Percentiles rank a stretch among this genome's conserved stretches.
These are phyloP conservation scores for Eucalyptus erythrocorys DNA, from an alignment of 345 rosid genomes.

Conservation along the genomic window DNA sequence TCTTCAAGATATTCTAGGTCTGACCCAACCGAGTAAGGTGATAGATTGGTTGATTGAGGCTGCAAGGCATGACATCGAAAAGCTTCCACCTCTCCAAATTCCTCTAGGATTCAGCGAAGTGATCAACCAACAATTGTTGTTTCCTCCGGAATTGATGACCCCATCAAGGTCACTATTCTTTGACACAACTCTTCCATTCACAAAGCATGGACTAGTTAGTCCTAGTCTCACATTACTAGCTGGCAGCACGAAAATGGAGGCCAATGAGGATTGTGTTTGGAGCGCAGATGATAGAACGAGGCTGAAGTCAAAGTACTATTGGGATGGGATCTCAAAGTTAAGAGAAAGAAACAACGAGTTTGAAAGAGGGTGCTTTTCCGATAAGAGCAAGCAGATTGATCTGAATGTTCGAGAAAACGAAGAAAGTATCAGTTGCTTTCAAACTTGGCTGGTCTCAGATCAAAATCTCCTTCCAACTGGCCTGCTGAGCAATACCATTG, in stretches of 20 bases:
- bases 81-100: conserved; percentile 11
- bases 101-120: not conserved
- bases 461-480: not conserved
- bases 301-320: not conserved
- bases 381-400: not conserved
- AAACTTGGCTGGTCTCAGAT: not conserved
- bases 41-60: conserved; percentile 6
- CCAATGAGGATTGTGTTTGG: not conserved
- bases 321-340: not conserved
- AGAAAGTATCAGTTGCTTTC: not conserved
- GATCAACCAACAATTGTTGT: not conserved
- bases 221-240: not conserved
- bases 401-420: not conserved
- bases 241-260: not conserved
- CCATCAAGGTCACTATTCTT: not conserved
- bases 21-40: conserved; percentile 7
- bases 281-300: not conserved
- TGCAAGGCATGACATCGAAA: not conserved
- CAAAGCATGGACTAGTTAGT: not conserved
- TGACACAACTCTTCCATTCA: not conserved
- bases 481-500: not conserved
- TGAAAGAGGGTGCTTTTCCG: not conserved
- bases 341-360: not conserved
- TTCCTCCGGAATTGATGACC: not conserved
- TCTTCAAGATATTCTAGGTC: conserved; percentile 5